Conservation (phyloP, 2,329 filamentous ascomycete species). For the Hirsutella rhossiliensis region DNA sequence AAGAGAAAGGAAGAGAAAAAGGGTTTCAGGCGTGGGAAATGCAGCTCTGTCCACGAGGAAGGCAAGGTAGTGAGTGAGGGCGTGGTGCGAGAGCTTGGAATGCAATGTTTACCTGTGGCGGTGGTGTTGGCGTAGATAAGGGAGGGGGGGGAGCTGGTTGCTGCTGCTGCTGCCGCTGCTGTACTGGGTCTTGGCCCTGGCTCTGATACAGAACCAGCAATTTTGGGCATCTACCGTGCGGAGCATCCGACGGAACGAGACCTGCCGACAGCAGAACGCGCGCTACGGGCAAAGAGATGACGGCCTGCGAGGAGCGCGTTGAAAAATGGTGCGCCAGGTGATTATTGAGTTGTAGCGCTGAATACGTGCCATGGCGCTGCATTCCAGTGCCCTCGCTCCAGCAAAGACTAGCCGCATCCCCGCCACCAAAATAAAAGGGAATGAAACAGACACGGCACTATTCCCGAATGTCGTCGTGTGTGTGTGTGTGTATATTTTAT, state of each 20-base stretch:
- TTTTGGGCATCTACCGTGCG: too few relatives aligned
- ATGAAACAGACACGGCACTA: neutral
- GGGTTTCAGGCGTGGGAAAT: neutral
- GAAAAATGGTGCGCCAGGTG: too few relatives aligned
- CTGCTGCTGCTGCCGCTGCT: neutral
- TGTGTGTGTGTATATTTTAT: neutral
- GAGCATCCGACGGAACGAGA: too few relatives aligned
- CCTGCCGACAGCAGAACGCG: too few relatives aligned
- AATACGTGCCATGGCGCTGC: constrained; percentile 11
- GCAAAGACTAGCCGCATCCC: neutral
- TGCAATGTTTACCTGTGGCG: constrained; percentile 16
- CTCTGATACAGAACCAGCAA: neutral
- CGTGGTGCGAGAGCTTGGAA: constrained; percentile 9
- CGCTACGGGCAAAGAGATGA: too few relatives aligned
- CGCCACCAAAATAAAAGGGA: neutral
- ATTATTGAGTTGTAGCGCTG: too few relatives aligned
- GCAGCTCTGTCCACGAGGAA: neutral
- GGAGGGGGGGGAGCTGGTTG: neutral
- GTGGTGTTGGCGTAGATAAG: constrained; percentile 4
- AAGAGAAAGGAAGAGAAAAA: neutral
- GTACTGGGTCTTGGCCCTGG: neutral
- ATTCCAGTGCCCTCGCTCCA: constrained; percentile 12
- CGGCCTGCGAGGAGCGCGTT: too few relatives aligned
- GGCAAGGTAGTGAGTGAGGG: neutral
- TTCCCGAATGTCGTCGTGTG: neutral